Evolutionary conservation across 805 yeast species (phyloP).

Genomic region (Candida piceae): DNA sequence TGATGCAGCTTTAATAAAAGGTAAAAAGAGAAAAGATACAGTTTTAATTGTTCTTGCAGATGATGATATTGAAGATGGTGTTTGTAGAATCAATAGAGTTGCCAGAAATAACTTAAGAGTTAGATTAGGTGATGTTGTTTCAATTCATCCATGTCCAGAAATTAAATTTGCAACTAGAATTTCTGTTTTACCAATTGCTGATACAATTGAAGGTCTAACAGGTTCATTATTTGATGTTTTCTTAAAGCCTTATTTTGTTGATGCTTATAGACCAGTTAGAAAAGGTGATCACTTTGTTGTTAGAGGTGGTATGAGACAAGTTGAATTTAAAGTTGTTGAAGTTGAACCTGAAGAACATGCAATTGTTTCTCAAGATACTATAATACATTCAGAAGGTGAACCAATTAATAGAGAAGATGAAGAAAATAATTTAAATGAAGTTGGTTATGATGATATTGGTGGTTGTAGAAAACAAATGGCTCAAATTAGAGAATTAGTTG

Average conservation of each 20-base stretch:
- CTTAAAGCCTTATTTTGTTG: conserved; percentile 96
- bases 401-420: conserved; percentile 98
- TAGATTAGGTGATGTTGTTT: conserved; percentile 86
- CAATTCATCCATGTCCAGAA: conserved; percentile 95
- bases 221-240: conserved; percentile 95
- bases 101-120: conserved; percentile 94
- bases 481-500: conserved; percentile 97
- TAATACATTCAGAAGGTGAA: conserved; percentile 98
- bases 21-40: conserved; percentile 97
- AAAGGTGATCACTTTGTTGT: conserved; percentile 95
- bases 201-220: conserved; percentile 95
- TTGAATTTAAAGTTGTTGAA: conserved; percentile 96
- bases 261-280: conserved; percentile 97
- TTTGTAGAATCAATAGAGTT: conserved; percentile 89
- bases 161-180: conserved; percentile 95
- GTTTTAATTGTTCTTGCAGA: conserved; percentile 93
- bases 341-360: conserved; percentile 97
- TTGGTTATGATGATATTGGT: conserved; percentile 98
- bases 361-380: conserved; percentile 96
- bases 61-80: conserved; percentile 95
- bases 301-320: conserved; percentile 99
- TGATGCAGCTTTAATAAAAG: conserved; percentile 94
- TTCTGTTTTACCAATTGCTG: conserved; percentile 94
- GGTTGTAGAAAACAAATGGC: conserved; percentile 99
- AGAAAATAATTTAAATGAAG: conserved; percentile 93